Evolutionary conservation across 768 basidiomycete genomes (phyloP), one percentile per base, ranked within the genome.

Genomic region (Mycena metata): DNA sequence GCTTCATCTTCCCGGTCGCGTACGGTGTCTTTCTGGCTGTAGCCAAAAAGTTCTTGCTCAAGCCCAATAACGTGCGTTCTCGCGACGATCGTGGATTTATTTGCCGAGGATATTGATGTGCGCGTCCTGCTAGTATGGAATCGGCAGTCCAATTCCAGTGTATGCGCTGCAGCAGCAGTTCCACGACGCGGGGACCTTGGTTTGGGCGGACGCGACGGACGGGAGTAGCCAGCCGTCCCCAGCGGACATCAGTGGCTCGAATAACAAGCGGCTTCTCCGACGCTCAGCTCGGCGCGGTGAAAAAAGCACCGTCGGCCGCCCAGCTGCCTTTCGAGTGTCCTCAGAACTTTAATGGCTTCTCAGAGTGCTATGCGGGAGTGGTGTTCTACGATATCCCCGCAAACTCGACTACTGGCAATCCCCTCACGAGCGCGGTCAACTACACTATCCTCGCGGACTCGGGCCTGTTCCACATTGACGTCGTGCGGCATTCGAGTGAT

Each of bases 391-490:
- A 85, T 51, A 80, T 92, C 35, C 89, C 91, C 2, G 71, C 78
- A 0, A 75, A 72, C 65, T 64, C 74, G 19, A 73, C 75, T 33
- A 16, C 21, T 5, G 75, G 77, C 15, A 61, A 39, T 39, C 39
- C 39, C 15, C 39, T 39, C 39, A 39, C 39, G 39, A 39, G 39
- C 39, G 39, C 39, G 39, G 39, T 92, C 70, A 88, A 90, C 67
- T 95, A 94, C 75, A 94, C 91, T 0, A 85, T 94, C 61, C 80
- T 84, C 41, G 90, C 88, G 0, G 93, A 94, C 75, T 84, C 81
- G 5, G 92, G 92, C 13, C 79, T 94, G 19, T 71, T 76, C 23
- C 86, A 88, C 68, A 86, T 94, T 69, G 86, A 95, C 71, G 93
- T 93, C 0, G 81, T 82, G 23, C 79, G 81, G 21, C 92, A 93